These are phyloP conservation scores for Chimonanthus praecox DNA, from an alignment of 164 flowering plant species.

Conservation along the genomic window DNA sequence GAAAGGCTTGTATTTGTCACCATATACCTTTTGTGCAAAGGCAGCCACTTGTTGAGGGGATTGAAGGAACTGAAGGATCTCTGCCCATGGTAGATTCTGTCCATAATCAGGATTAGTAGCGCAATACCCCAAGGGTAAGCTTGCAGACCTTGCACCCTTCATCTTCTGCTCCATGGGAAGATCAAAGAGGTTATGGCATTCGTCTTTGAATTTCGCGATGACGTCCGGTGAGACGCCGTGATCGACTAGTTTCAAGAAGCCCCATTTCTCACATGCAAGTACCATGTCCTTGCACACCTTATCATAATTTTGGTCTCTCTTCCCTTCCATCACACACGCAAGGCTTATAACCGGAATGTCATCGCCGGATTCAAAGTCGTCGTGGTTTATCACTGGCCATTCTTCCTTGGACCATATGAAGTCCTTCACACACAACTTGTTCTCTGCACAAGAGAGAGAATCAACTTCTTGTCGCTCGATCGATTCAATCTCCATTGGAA, in stretches of 20 bases:
- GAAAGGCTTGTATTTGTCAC: slow-evolving; percentile 20
- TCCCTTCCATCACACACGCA: neutral
- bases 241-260: slow-evolving; percentile 27
- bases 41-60: slow-evolving; percentile 26
- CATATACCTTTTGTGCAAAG: slow-evolving; percentile 30
- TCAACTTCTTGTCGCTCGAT: slow-evolving; percentile 18
- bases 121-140: slow-evolving; percentile 28
- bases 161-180: slow-evolving; percentile 30
- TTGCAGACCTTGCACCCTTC: slow-evolving; percentile 21
- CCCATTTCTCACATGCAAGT: slow-evolving; percentile 23
- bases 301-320: slow-evolving; percentile 9
- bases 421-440: slow-evolving; percentile 19
- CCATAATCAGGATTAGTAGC: slow-evolving; percentile 31
- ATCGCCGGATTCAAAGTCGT: slow-evolving; percentile 13
- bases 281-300: slow-evolving; percentile 23
- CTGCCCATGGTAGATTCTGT: slow-evolving; percentile 31
- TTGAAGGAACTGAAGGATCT: slow-evolving; percentile 31
- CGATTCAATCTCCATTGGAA: slow-evolving; percentile 10
- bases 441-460: slow-evolving; percentile 21
- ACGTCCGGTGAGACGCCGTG: slow-evolving; percentile 19
- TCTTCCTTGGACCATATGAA: slow-evolving; percentile 29
- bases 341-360: slow-evolving; percentile 21
- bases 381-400: slow-evolving; percentile 20
- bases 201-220: slow-evolving; percentile 11
- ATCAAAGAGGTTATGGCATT: slow-evolving; percentile 20